These are phyloP conservation scores for Pezicula carpinea DNA, from an alignment of 2,329 filamentous ascomycete species.

Conservation along the genomic window DNA sequence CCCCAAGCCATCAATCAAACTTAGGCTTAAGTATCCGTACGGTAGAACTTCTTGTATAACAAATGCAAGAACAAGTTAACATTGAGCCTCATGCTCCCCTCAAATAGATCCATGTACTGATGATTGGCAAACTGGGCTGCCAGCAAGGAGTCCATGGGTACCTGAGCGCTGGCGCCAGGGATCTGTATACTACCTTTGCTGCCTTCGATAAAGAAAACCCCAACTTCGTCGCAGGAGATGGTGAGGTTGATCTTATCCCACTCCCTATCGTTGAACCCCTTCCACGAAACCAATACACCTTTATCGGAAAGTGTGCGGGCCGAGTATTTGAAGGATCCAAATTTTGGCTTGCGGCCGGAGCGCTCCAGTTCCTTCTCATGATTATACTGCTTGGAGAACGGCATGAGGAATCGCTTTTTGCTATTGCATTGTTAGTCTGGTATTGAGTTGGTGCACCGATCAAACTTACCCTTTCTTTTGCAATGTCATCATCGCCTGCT, in stretches of 20 bases:
- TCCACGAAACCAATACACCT: conserved; percentile 90
- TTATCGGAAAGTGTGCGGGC: conserved; percentile 85
- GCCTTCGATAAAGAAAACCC: conserved; percentile 89
- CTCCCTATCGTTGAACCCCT: conserved; percentile 73
- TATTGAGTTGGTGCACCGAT: neutral
- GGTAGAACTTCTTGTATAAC: conserved; percentile 98
- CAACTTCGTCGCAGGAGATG: conserved; percentile 89
- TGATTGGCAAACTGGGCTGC: conserved; percentile 97
- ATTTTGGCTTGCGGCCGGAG: conserved; percentile 89
- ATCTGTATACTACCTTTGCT: conserved; percentile 92
- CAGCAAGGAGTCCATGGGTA: conserved; percentile 88
- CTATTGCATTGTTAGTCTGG: conserved; percentile 34
- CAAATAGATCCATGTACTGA: conserved; percentile 94
- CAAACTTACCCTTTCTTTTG: conserved; percentile 80
- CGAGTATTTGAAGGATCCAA: conserved; percentile 96
- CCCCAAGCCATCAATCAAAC: too few species aligned
- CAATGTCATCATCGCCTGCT: conserved; percentile 94
- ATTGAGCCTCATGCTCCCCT: conserved; percentile 79
- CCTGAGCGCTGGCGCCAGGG: conserved; percentile 81
- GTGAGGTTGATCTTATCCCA: conserved; percentile 93
- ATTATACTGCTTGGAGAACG: conserved; percentile 98
- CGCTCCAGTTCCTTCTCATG: conserved; percentile 94
- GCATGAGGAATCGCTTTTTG: conserved; percentile 89
- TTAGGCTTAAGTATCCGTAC: conserved; percentile 42
- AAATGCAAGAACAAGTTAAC: conserved; percentile 96